These are phyloP conservation scores for Smittium mucronatum DNA, from an alignment of 371 early-diverging fungal species.

Conservation along the genomic window DNA sequence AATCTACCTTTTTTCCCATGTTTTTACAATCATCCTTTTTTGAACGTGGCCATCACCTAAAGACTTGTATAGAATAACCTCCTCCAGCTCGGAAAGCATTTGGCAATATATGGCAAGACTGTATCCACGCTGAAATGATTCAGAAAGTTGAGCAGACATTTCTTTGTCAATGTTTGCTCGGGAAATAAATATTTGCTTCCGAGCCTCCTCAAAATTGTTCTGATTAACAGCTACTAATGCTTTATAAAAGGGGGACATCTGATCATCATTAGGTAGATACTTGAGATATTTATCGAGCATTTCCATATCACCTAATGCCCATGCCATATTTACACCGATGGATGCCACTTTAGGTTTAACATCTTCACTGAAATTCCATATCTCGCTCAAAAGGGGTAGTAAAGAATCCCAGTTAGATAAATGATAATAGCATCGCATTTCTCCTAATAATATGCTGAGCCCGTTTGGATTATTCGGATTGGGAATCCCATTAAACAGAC, in stretches of 20 bases:
- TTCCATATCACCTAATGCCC: constrained; percentile 87
- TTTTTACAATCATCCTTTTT: constrained; percentile 62
- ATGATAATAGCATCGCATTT: constrained; percentile 85
- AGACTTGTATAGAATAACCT: constrained; percentile 83
- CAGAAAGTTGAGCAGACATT: constrained; percentile 60
- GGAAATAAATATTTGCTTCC: constrained; percentile 61
- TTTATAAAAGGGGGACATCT: constrained; percentile 60
- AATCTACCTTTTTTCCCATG: constrained; percentile 66
- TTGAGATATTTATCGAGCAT: constrained; percentile 81
- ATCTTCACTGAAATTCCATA: constrained; percentile 51
- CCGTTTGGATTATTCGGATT: neutral
- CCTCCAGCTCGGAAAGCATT: constrained; percentile 94
- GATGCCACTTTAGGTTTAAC: constrained; percentile 42
- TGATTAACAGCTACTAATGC: constrained; percentile 80
- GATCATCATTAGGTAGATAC: constrained; percentile 59
- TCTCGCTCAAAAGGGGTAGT: constrained; percentile 62
- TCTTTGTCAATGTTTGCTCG: constrained; percentile 63
- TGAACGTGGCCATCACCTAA: constrained; percentile 65
- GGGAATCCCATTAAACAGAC: neutral
- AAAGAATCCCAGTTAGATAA: constrained; percentile 90
- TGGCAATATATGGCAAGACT: constrained; percentile 79
- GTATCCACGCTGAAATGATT: constrained; percentile 92
- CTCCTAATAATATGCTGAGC: constrained; percentile 37
- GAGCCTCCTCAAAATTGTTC: constrained; percentile 63
- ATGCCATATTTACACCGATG: constrained; percentile 85